Base-by-base conservation (phyloP, 768 basidiomycete genomes). In the Lactarius sanguifluus region DNA sequence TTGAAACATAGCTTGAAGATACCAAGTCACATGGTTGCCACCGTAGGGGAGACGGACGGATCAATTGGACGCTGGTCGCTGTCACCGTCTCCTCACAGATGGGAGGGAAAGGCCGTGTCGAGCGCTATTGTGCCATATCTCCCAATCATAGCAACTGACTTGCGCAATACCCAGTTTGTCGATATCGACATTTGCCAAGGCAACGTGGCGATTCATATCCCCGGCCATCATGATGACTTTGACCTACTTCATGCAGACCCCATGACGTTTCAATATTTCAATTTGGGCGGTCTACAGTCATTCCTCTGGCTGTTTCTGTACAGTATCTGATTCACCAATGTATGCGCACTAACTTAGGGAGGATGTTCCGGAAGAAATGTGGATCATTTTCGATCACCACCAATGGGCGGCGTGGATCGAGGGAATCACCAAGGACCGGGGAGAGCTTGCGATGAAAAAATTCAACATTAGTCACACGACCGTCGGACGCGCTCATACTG, bases 221-320 rank as follows among this genome's bases (percentile, higher is more conserved):
- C 5, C 16, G 40, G 40, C 40, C 32, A 41, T 41, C 38, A 38
- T 15, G 38, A 15, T 38, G 9, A n/a, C n/a, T 45, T 23, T 12
- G 34, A 36, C 34, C 34, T 13, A n/a, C n/a, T 45, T 45, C 9
- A 13, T 8, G 45, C 23, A 9, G 12, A 50, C 50, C 50, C 50
- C 50, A 50, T 50, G 50, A 47, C n/a, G 47, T 23, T 50, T 15
- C 50, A 50, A n/a, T n/a, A n/a, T n/a, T 50, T 25, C 50, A 50
- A 50, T 50, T 50, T 12, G 50, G 50, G 50, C 50, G 50, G 23
- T 50, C 23, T 43, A 43, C 18, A 7, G 41, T 43, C 18, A 20
- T n/a, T 25, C 10, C 50, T 25, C 40, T 41, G 16, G 40, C 40
- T 1, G 40, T 36, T 50, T 12, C n/a, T 50, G n/a, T n/a, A 32